phyloP scores from a whole-genome alignment of 495 filamentous ascomycete species.

The Opeltia flavorubescens region DNA sequence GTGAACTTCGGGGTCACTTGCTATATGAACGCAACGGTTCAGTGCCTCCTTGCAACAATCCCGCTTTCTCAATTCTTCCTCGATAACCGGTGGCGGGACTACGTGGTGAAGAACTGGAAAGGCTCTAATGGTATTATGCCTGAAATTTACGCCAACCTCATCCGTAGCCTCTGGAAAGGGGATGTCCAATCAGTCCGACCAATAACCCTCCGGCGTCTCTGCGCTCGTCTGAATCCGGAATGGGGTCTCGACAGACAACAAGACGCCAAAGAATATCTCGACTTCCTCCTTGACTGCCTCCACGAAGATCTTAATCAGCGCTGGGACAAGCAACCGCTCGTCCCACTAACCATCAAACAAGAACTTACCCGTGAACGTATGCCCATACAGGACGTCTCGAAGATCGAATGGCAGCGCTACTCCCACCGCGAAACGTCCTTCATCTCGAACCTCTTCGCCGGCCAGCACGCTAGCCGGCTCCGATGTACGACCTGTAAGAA shows the following conservation, averaged over 20 bases:
- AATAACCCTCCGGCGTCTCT: conserved; percentile 40
- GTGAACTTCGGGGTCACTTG: conserved; percentile 70
- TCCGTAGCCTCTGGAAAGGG: conserved; percentile 59
- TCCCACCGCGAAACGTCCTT: conserved; percentile 53
- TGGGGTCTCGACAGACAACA: conserved; percentile 55
- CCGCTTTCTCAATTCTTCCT: conserved; percentile 57
- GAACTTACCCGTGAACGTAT: conserved; percentile 50
- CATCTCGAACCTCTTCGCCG: conserved; percentile 55
- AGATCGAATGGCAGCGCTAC: conserved; percentile 55
- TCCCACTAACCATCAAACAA: conserved; percentile 43
- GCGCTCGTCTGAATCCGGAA: conserved; percentile 39
- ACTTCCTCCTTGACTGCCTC: conserved; percentile 53
- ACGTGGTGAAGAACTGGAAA: conserved; percentile 50
- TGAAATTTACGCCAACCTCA: conserved; percentile 57
- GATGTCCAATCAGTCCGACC: conserved; percentile 48
- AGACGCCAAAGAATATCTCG: conserved; percentile 67
- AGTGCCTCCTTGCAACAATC: conserved; percentile 64
- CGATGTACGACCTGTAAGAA: conserved; percentile 48
- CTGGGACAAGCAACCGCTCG: conserved; percentile 43
- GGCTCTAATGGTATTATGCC: conserved; percentile 66
- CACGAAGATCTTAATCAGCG: conserved; percentile 65
- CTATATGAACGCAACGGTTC: conserved; percentile 82
- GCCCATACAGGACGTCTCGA: conserved; percentile 43
- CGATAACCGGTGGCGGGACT: conserved; percentile 39
- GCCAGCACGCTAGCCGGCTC: conserved; percentile 52